phyloP scores from a whole-genome alignment of 116 monocot species.

The Cymodocea nodosa region DNA sequence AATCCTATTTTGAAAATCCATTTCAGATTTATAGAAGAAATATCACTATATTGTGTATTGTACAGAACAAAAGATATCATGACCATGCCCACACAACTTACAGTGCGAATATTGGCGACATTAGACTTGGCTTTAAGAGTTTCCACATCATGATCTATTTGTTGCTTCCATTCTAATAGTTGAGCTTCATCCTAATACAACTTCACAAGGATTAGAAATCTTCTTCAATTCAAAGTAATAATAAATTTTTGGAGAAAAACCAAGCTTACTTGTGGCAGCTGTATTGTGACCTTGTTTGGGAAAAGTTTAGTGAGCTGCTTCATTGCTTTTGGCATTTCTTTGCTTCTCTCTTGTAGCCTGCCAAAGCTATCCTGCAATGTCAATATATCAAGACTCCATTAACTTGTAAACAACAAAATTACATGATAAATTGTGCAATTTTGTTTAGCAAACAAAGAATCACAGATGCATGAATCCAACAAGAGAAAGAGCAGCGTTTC shows the following conservation, averaged over 20 bases:
- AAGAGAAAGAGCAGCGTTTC: too few species aligned
- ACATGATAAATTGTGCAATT: too few species aligned
- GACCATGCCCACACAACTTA: constrained; percentile 23
- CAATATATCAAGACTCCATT: not conserved
- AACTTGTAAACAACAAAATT: too few species aligned
- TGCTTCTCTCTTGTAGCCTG: constrained; percentile 67
- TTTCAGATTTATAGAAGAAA: too few species aligned
- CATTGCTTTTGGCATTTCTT: constrained; percentile 81
- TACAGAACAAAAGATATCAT: too few species aligned
- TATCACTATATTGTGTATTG: too few species aligned
- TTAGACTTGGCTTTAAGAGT: constrained; percentile 90
- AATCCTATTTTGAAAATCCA: too few species aligned
- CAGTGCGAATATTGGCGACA: constrained; percentile 56
- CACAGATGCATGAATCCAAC: too few species aligned
- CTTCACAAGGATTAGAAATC: not conserved
- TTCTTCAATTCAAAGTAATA: not conserved
- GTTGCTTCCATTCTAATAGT: constrained; percentile 81
- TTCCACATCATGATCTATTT: constrained; percentile 83
- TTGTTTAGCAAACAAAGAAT: too few species aligned
- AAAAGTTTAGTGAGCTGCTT: constrained; percentile 80
- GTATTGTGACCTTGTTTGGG: constrained; percentile 85
- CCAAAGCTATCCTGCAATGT: constrained; percentile 55
- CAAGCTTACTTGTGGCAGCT: constrained; percentile 55
- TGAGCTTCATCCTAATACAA: constrained; percentile 54
- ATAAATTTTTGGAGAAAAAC: not conserved